Evolutionary conservation across 106 monocot genomes (phyloP).

Genomic region (Dioscorea dumetorum): DNA sequence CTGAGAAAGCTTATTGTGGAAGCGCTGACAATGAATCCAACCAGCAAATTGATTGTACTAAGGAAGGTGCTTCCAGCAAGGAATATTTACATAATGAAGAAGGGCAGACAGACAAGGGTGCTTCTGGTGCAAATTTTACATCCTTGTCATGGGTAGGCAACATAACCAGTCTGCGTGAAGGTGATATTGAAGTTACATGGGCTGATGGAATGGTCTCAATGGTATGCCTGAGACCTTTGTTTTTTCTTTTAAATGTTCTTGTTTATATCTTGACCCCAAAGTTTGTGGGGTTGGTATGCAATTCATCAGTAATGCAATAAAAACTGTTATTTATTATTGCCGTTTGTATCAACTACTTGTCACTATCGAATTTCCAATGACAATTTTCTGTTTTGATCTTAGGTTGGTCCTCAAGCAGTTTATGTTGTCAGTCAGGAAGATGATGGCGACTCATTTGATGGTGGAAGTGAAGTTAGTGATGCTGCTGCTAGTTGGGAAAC

Average conservation of each 20-base stretch:
- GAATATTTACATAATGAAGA: slow-evolving; percentile 1
- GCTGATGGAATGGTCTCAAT: slow-evolving; percentile 83
- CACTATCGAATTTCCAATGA: neutral
- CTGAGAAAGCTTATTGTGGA: slow-evolving; percentile 12
- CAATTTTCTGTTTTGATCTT: slow-evolving; percentile 3
- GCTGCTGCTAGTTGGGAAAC: slow-evolving; percentile 89
- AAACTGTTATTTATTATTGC: neutral
- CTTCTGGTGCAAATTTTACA: slow-evolving; percentile 20
- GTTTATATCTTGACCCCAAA: too few relatives aligned
- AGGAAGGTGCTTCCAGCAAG: slow-evolving; percentile 8
- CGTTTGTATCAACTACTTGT: neutral
- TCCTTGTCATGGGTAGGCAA: slow-evolving; percentile 88
- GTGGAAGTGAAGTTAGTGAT: slow-evolving; percentile 60
- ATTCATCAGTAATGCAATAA: neutral
- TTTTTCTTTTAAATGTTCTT: too few relatives aligned
- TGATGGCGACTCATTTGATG: slow-evolving; percentile 58
- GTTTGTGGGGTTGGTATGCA: too few relatives aligned
- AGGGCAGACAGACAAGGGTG: slow-evolving; percentile 10
- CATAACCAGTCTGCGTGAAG: slow-evolving; percentile 77
- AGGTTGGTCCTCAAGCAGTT: slow-evolving; percentile 85
- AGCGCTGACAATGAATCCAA: neutral
- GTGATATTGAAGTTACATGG: slow-evolving; percentile 97
- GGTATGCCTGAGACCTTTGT: slow-evolving; percentile 19
- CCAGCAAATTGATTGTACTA: too few relatives aligned
- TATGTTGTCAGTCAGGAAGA: slow-evolving; percentile 86